A percentile compares a stretch with the other conserved stretches of the same genome.
phyloP scores from a whole-genome alignment of 257 asterid genomes.

The Nemophila menziesii region DNA sequence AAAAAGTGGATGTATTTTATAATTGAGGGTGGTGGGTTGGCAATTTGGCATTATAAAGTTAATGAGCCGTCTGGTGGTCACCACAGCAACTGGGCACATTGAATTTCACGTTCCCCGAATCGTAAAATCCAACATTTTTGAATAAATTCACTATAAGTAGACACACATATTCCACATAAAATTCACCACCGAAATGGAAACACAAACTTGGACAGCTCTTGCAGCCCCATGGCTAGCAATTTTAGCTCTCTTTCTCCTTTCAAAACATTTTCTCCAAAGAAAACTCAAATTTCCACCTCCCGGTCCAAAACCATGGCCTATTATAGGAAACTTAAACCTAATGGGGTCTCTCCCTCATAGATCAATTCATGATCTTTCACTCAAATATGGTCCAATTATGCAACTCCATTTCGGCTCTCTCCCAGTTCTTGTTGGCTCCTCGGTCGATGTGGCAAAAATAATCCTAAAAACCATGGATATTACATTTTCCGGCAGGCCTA shows the following conservation, averaged over 20 bases:
- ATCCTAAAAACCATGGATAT: conserved; percentile 36
- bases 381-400: conserved; percentile 28
- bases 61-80: no score
- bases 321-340: conserved; percentile 34
- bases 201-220: conserved; percentile 11
- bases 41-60: no score
- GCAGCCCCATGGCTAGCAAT: conserved; percentile 14
- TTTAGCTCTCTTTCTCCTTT: conserved; percentile 16
- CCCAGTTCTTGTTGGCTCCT: conserved; percentile 34
- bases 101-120: no score
- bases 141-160: no score
- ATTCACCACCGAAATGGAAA: conserved; percentile 9
- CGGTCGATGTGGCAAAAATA: conserved; percentile 31
- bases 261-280: conserved; percentile 16
- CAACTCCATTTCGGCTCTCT: conserved; percentile 30
- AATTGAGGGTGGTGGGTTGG: no score
- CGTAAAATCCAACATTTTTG: no score
- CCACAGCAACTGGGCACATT: no score
- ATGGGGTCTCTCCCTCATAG: conserved; percentile 31
- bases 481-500: conserved; percentile 26
- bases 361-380: conserved; percentile 25
- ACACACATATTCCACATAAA: no score
- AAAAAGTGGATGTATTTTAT: no score
- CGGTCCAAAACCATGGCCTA: conserved; percentile 41
- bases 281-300: conserved; percentile 32